A percentile compares a stretch with the other conserved stretches of the same genome.
These are phyloP conservation scores for Moringa oleifera DNA, from an alignment of 345 rosid genomes.

Conservation along the genomic window DNA sequence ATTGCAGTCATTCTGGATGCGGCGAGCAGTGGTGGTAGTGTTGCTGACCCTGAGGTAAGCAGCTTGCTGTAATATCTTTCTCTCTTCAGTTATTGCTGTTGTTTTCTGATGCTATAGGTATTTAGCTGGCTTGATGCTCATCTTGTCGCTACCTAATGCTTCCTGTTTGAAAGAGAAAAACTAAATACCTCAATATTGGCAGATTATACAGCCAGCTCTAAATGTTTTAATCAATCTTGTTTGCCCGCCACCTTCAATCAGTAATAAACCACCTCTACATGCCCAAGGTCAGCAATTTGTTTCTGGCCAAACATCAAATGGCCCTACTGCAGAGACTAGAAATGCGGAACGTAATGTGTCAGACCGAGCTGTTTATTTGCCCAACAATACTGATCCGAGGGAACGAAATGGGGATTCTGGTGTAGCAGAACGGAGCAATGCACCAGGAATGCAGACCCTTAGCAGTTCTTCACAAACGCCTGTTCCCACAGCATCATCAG, in stretches of 20 bases:
- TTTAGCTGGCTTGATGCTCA: constrained; percentile 2
- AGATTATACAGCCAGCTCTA: constrained; percentile 95
- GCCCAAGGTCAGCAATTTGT: constrained; percentile 50
- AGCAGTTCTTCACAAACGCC: constrained; percentile 54
- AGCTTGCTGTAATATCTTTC: background rate
- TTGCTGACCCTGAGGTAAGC: constrained; percentile 90
- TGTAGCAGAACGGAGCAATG: constrained; percentile 35
- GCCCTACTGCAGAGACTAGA: constrained; percentile 33
- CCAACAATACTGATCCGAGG: constrained; percentile 42
- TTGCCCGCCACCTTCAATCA: constrained; percentile 97
- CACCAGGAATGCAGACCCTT: constrained; percentile 32
- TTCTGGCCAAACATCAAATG: constrained; percentile 40
- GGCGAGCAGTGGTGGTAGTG: constrained; percentile 70
- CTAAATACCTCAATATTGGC: no score
- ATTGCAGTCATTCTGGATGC: constrained; percentile 95
- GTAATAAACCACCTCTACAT: constrained; percentile 63
- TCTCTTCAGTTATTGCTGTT: constrained; percentile 5
- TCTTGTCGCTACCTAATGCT: constrained; percentile 14
- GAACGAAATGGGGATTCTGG: constrained; percentile 50
- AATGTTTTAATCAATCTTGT: constrained; percentile 90
- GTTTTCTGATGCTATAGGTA: constrained; percentile 9
- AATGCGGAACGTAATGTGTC: constrained; percentile 35
- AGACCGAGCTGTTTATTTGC: constrained; percentile 35
- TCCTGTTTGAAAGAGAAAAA: background rate
- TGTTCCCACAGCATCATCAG: constrained; percentile 56